phyloP scores from a whole-genome alignment of 2,329 filamentous ascomycete genomes.

The Fusarium sambucinum region DNA sequence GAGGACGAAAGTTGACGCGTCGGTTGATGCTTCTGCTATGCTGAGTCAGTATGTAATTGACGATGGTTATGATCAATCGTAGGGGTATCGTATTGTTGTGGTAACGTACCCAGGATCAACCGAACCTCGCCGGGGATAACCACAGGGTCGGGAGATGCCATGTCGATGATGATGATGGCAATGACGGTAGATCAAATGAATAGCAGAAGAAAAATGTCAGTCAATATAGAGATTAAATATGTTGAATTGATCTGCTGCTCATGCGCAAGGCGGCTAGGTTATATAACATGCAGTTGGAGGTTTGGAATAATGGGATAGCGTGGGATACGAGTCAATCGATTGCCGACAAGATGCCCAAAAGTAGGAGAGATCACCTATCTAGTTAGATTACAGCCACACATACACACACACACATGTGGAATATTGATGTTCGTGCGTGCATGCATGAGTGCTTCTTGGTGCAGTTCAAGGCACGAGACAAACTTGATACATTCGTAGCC shows the following conservation, averaged over 20 bases:
- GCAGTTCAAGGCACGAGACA: not conserved
- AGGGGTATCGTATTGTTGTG: constrained; percentile 1
- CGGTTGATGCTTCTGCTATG: constrained; percentile 33
- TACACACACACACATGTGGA: not conserved
- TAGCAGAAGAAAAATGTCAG: not conserved
- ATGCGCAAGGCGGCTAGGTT: not conserved
- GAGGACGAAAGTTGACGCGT: constrained; percentile 34
- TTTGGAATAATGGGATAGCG: not conserved
- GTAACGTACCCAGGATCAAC: constrained; percentile 33
- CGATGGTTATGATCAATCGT: not conserved
- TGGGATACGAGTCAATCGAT: constrained; percentile 3
- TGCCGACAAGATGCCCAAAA: not conserved
- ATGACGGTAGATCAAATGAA: not conserved
- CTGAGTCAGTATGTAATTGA: not conserved
- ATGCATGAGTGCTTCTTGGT: not conserved
- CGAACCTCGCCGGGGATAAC: constrained; percentile 35
- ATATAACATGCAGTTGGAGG: not conserved
- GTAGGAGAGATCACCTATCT: not conserved
- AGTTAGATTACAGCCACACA: not conserved
- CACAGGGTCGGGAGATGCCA: constrained; percentile 20
- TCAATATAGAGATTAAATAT: not conserved
- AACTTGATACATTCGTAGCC: not conserved
- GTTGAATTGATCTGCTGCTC: not conserved
- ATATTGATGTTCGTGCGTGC: not conserved
- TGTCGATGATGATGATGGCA: constrained; percentile 6